Percentiles rank a stretch among this genome's conserved stretches.
These are phyloP conservation scores for Leptosphaerulina australis DNA, from an alignment of 2,329 filamentous ascomycete species.

Conservation along the genomic window DNA sequence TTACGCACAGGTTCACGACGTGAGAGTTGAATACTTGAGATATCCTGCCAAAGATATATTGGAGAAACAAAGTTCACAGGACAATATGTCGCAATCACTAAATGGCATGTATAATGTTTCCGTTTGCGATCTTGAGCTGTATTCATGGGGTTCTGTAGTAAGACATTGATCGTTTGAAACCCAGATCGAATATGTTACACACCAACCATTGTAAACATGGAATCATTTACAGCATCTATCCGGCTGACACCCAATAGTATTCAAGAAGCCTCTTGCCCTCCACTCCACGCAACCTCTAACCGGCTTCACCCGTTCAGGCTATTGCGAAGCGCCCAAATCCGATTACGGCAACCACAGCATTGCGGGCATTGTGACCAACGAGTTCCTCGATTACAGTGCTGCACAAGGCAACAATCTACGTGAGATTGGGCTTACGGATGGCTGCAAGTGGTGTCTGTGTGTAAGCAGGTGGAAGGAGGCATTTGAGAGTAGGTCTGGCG, in stretches of 20 bases:
- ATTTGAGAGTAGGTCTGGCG: constrained; percentile 58
- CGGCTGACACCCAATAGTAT: constrained; percentile 50
- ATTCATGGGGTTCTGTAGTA: no score
- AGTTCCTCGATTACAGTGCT: constrained; percentile 67
- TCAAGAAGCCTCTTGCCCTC: constrained; percentile 63
- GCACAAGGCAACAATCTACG: constrained; percentile 65
- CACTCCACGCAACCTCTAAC: constrained; percentile 65
- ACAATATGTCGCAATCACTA: constrained; percentile 11
- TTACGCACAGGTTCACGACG: constrained; percentile 43
- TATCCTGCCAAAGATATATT: constrained; percentile 15
- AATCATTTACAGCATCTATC: background rate
- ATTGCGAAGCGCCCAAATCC: constrained; percentile 61
- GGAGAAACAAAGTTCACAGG: constrained; percentile 7
- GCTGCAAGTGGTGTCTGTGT: constrained; percentile 69
- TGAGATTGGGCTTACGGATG: constrained; percentile 59
- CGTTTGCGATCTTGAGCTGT: no score
- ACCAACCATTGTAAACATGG: background rate
- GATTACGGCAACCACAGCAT: constrained; percentile 67
- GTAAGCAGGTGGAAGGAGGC: constrained; percentile 66
- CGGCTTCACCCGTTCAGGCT: constrained; percentile 66
- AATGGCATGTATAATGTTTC: constrained; percentile 17
- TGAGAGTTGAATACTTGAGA: constrained; percentile 20
- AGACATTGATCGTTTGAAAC: no score
- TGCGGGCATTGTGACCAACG: constrained; percentile 62
- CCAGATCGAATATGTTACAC: background rate